Conservation (phyloP, 192 early-diverging fungal genomes). For the Geosiphon pyriformis region DNA sequence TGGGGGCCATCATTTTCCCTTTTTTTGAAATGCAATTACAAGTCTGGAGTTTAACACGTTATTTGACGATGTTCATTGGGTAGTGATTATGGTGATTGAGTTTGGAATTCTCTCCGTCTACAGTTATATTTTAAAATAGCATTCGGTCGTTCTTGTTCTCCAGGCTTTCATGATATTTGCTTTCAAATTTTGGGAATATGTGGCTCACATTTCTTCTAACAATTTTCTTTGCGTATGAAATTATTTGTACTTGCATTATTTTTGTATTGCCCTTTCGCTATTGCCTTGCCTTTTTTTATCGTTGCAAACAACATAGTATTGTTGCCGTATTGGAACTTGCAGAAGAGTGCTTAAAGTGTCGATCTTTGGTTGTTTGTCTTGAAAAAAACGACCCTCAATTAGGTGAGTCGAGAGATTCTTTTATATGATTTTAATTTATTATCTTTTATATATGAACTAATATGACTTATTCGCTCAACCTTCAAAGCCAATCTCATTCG, state of each 20-base stretch:
- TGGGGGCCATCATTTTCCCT: not conserved
- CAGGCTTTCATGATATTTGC: not conserved
- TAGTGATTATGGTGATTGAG: too few species aligned
- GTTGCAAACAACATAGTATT: slow-evolving; percentile 3
- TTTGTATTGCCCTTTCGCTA: not conserved
- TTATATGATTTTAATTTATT: not conserved
- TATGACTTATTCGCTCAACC: too few species aligned
- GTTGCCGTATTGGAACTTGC: slow-evolving; percentile 18
- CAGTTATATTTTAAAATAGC: not conserved
- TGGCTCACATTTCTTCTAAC: slow-evolving; percentile 11
- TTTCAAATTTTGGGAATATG: not conserved
- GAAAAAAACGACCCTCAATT: not conserved
- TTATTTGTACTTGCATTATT: not conserved
- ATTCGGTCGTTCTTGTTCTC: not conserved
- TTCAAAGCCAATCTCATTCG: slow-evolving; percentile 4
- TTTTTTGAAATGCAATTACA: not conserved
- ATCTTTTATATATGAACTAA: not conserved
- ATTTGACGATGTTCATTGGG: too few species aligned
- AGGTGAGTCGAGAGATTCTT: not conserved
- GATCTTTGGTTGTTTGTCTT: slow-evolving; percentile 13
- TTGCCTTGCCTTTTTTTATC: not conserved
- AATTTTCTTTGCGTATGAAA: not conserved
- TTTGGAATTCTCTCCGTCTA: too few species aligned
- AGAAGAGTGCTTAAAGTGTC: slow-evolving; percentile 16
- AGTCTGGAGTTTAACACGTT: not conserved